Percentiles rank a stretch among this genome's conserved stretches.
Evolutionary conservation across 192 early-diverging fungal species (phyloP).

Genomic region (Dimargaris verticillata): DNA sequence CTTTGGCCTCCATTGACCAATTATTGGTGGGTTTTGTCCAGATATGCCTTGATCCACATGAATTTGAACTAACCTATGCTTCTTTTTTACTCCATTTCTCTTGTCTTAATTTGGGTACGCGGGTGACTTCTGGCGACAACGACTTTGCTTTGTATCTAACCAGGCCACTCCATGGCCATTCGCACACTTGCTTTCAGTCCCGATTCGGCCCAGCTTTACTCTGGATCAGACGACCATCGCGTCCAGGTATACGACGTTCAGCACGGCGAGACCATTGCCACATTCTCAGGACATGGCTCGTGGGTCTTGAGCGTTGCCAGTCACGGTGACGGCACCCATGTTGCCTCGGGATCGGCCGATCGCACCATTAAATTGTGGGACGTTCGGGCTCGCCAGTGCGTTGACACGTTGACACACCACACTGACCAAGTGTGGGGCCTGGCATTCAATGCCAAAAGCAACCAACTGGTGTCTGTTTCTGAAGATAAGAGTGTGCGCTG

Average conservation of each 20-base stretch:
- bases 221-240: slow-evolving; percentile 70
- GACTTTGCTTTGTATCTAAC: no score
- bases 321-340: slow-evolving; percentile 42
- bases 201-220: slow-evolving; percentile 47
- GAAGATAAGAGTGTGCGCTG: slow-evolving; percentile 46
- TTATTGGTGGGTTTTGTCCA: no score
- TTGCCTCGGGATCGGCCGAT: slow-evolving; percentile 54
- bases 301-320: slow-evolving; percentile 64
- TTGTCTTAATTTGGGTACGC: no score
- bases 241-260: slow-evolving; percentile 59
- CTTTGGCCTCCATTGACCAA: no score
- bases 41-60: no score
- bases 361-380: slow-evolving; percentile 77
- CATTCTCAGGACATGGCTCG: slow-evolving; percentile 56
- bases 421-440: slow-evolving; percentile 75
- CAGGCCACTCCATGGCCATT: slow-evolving; percentile 53
- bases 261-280: slow-evolving; percentile 55
- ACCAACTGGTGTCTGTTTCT: slow-evolving; percentile 49
- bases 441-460: slow-evolving; percentile 60
- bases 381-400: slow-evolving; percentile 42
- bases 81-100: no score
- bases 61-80: no score
- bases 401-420: slow-evolving; percentile 64
- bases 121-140: no score
- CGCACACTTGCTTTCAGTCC: slow-evolving; percentile 57